A percentile compares a stretch with the other conserved stretches of the same genome.
These are phyloP conservation scores for Parietichytrium sp. DNA, from an alignment of 108 stramenopile genomes.

Conservation along the genomic window DNA sequence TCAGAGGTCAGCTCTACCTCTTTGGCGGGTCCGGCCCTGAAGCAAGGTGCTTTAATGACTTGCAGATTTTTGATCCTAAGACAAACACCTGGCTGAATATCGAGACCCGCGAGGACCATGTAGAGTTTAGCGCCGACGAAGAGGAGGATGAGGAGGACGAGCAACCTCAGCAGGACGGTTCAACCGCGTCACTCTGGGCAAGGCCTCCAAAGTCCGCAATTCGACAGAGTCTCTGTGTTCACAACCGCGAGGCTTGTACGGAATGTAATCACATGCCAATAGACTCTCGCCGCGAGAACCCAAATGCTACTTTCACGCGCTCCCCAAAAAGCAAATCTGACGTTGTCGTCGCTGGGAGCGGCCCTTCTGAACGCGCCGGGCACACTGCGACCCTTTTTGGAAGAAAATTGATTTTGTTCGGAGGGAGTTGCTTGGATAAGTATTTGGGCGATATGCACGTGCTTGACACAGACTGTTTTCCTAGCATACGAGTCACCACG, in stretches of 20 bases:
- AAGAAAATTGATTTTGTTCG: conserved; percentile 53
- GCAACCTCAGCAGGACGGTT: no score
- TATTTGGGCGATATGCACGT: conserved; percentile 81
- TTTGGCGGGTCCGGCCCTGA: conserved; percentile 83
- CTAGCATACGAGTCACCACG: conserved; percentile 59
- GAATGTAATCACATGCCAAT: no score
- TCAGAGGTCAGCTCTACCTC: conserved; percentile 75
- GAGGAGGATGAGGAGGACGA: no score
- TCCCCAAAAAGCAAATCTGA: no score
- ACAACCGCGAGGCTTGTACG: no score
- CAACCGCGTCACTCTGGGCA: no score
- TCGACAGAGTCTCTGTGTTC: no score
- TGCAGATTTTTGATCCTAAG: conserved; percentile 81
- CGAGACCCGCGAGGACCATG: conserved; percentile 42
- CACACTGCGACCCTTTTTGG: conserved; percentile 88
- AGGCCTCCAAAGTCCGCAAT: no score
- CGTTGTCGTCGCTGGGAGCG: conserved; percentile 68
- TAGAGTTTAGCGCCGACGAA: not conserved
- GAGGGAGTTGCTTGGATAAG: conserved; percentile 51
- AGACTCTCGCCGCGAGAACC: no score
- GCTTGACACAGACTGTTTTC: conserved; percentile 82
- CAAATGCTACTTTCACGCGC: no score
- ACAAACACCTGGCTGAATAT: conserved; percentile 82
- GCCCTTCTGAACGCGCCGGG: conserved; percentile 81
- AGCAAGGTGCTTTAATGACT: conserved; percentile 84